Base-by-base conservation (phyloP, 108 stramenopile genomes). In the Aurantiochytrium sp. region DNA sequence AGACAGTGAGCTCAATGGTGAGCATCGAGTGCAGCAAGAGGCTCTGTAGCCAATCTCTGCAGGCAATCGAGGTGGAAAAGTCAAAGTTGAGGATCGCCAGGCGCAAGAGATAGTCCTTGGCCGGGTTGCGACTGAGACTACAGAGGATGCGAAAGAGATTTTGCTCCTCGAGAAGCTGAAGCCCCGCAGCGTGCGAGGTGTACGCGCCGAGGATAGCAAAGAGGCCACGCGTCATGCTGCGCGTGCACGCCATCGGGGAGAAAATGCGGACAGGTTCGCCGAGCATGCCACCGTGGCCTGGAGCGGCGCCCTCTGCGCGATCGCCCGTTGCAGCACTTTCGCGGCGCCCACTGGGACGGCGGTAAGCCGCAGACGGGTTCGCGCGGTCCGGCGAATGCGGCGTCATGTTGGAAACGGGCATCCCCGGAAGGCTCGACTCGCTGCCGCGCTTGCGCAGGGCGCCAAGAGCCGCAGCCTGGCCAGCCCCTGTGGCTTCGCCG, bases 81-180 rank as follows among this genome's bases (percentile, higher is more conserved):
- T 83, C 76, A 12, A 83, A 53, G 51, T 83, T 53, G 10, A 21
- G 76, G 23, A 83, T 23, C 10, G 51, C 76, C 51, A 53, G 76
- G n/a, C 76, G 45, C 76, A 83, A 45, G n/a, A 83, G 44, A 23
- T 83, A 83, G 28, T 83, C 76, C 76, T 83, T 83, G 45, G n/a
- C 25, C 45, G 49, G 49, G 49, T 83, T 4, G 12, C 18, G 45
- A 23, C 49, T 53, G 6, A 83, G 51, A 12, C 28, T 28, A 8
- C 43, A 6, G n/a, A 83, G 76, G 23, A 53, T 47, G 51, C 49
- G 49, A 53, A 83, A 83, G 25, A 83, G 28, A 28, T 83, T 83
- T 35, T 53, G 76, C 28, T 83, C 76, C 51, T 83, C 76, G 51
- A 83, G 76, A 6, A 83, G 6, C 28, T 83, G 49, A 8, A 83